Conservation (phyloP, 1,284 basidiomycete genomes). For the Ganoderma lucidum region DNA sequence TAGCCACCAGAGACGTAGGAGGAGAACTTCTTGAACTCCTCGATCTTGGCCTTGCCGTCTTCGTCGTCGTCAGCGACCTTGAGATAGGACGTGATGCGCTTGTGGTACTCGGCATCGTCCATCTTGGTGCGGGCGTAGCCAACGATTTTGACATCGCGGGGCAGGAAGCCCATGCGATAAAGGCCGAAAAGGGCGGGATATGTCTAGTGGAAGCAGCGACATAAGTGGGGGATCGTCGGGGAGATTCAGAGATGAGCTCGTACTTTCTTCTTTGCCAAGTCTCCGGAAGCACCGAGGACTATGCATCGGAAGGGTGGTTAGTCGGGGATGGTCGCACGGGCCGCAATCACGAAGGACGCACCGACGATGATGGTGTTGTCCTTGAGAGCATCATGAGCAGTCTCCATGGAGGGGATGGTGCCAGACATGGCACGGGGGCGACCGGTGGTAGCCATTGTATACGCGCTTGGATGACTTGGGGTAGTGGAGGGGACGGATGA, state of each 20-base stretch:
- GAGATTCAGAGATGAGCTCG: conserved; percentile 32
- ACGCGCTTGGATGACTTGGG: conserved; percentile 12
- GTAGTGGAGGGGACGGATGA: conserved; percentile 25
- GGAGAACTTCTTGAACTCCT: conserved; percentile 83
- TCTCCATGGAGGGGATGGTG: conserved; percentile 89
- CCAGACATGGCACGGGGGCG: conserved; percentile 68
- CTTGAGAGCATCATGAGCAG: conserved; percentile 73
- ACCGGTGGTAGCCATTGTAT: conserved; percentile 33
- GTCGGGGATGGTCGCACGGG: conserved; percentile 18
- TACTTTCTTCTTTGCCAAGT: conserved; percentile 99
- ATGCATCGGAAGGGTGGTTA: conserved; percentile 31
- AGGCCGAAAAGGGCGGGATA: conserved; percentile 94
- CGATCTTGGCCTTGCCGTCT: conserved; percentile 65
- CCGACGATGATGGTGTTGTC: conserved; percentile 91
- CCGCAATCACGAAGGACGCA: conserved; percentile 45
- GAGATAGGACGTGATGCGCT: conserved; percentile 85
- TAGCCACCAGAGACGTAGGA: conserved; percentile 90
- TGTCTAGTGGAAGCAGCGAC: conserved; percentile 57
- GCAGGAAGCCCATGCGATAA: conserved; percentile 83
- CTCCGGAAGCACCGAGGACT: conserved; percentile 98
- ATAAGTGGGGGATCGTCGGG: conserved; percentile 25
- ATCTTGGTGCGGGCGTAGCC: conserved; percentile 97
- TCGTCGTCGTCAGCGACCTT: conserved; percentile 76
- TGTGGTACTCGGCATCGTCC: conserved; percentile 87
- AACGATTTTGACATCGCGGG: conserved; percentile 86